Evolutionary conservation across 345 rosid species (phyloP).

Genomic region (Anastatica hierochuntica): DNA sequence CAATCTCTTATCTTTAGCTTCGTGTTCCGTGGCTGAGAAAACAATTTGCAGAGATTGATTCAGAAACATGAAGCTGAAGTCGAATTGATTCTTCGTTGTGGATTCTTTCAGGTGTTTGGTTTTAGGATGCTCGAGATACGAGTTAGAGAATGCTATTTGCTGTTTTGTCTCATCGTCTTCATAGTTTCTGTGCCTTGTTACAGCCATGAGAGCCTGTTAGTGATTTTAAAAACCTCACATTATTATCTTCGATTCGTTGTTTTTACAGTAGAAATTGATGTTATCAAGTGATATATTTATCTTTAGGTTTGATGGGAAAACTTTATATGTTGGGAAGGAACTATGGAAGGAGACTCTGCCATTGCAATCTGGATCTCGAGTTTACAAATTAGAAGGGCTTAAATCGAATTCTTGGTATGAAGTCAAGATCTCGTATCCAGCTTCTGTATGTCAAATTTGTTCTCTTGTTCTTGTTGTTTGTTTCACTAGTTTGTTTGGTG

Average conservation of each 20-base stretch:
- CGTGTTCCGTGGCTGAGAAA: background rate
- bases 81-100: background rate
- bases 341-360: slow-evolving; percentile 55
- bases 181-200: slow-evolving; percentile 6
- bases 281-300: background rate
- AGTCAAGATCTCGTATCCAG: slow-evolving; percentile 98
- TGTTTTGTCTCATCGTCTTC: slow-evolving; percentile 23
- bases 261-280: background rate
- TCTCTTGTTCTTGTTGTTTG: background rate
- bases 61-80: background rate
- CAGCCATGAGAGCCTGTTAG: slow-evolving; percentile 32
- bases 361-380: slow-evolving; percentile 44
- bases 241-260: background rate
- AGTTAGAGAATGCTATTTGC: background rate
- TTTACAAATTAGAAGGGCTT: slow-evolving; percentile 51
- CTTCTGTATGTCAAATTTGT: slow-evolving; percentile 63
- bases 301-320: slow-evolving; percentile 31
- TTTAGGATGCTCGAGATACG: slow-evolving; percentile 17
- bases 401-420: slow-evolving; percentile 71
- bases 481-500: background rate
- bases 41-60: background rate
- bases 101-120: background rate
- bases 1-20: background rate
- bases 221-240: background rate
- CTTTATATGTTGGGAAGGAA: slow-evolving; percentile 60